Base-by-base conservation (phyloP, 2,329 filamentous ascomycete species). In the Curvularia verruculosa region DNA sequence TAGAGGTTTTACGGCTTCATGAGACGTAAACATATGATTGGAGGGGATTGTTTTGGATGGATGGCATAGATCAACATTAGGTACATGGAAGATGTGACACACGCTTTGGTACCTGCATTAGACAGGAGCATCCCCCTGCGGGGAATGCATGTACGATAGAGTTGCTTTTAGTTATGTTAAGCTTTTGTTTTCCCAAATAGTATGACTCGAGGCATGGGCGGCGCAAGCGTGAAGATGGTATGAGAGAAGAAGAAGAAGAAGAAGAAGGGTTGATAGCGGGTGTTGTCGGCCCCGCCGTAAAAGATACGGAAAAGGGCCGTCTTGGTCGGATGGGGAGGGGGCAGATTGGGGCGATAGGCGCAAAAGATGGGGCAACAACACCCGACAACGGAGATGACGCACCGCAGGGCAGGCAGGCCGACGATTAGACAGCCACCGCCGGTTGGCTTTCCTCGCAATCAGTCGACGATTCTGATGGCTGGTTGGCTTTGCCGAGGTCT, bases 321-420 rank as follows among this genome's bases (percentile, higher is more conserved):
- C 43, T 24, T 40, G 40, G 34, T 45, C 43, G 47, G 47, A 45
- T 49, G 34, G 34, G 19, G 24, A 26, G 3, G 43, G 28, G 15
- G 23, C 40, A 43, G 40, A 43, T 29, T 13, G 43, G 43, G 28
- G 31, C 31, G 34, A 39, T 49, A 49, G 23, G 37, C 39, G 19
- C 37, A 13, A 34, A 51, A 36, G 28, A 41, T 34, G 49, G 28
- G 49, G 26, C 40, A 56, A 39, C 21, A 24, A 36, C 36, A 53
- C 28, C 47, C 44, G 29, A 52, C 29, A 52, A 46, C 49, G 54
- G 54, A 52, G 44, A 52, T 56, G 54, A 56, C 54, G 54, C 54
- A 56, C 39, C 23, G 21, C 19, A 36, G 39, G 37, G 28, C 39
- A 52, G 39, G 31, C 39, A 26, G 40, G 21, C 8, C 19, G 6